Conservation (phyloP, 768 basidiomycete genomes). For the Ramaria rubella region DNA sequence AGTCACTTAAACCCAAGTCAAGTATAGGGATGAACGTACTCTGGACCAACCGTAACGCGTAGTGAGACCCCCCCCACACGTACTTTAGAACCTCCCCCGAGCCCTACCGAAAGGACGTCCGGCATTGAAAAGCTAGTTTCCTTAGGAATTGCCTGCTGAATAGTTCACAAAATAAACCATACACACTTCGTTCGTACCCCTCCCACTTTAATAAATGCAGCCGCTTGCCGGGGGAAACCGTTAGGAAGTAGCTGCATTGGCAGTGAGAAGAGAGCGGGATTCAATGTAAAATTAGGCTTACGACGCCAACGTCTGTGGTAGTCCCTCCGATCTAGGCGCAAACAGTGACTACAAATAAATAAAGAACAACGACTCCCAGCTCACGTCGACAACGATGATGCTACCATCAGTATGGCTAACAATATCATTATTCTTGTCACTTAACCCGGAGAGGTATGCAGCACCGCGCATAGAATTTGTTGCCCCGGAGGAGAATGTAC, state of each 20-base stretch:
- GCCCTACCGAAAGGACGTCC: slow-evolving; percentile 41
- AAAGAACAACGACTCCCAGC: not conserved
- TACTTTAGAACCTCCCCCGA: slow-evolving; percentile 58
- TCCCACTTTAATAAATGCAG: slow-evolving; percentile 53
- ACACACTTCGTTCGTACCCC: slow-evolving; percentile 51
- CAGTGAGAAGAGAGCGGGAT: too few relatives aligned
- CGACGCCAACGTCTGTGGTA: slow-evolving; percentile 58
- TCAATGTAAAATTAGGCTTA: not conserved
- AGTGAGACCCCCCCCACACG: slow-evolving; percentile 27
- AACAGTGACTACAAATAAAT: not conserved
- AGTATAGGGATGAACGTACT: slow-evolving; percentile 40
- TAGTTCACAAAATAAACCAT: too few relatives aligned
- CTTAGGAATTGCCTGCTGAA: too few relatives aligned
- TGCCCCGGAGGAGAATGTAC: slow-evolving; percentile 54
- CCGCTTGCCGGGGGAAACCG: slow-evolving; percentile 60
- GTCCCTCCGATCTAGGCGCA: slow-evolving; percentile 44
- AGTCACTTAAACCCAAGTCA: too few relatives aligned
- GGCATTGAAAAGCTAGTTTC: slow-evolving; percentile 26
- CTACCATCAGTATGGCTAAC: slow-evolving; percentile 18
- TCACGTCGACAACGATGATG: slow-evolving; percentile 47
- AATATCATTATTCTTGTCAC: slow-evolving; percentile 19
- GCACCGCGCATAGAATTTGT: slow-evolving; percentile 71
- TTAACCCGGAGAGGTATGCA: slow-evolving; percentile 46
- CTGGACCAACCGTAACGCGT: slow-evolving; percentile 50
- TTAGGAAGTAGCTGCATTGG: slow-evolving; percentile 40